Evolutionary conservation across 306 rosid species (phyloP).

Genomic region (Arachis stenosperma): DNA sequence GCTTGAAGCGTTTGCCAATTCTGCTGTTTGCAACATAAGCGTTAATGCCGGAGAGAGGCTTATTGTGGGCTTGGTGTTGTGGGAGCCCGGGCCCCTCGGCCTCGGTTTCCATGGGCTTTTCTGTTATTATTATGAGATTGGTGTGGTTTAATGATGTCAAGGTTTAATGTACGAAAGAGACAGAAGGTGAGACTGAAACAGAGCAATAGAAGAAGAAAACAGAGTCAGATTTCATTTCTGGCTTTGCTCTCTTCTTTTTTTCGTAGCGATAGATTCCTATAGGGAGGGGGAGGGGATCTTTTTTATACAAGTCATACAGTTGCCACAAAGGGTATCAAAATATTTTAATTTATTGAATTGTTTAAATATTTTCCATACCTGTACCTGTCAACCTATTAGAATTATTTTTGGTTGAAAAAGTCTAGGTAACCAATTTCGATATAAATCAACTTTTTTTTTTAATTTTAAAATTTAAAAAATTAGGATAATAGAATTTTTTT

Average conservation of each 20-base stretch:
- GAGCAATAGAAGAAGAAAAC: conserved; percentile 5
- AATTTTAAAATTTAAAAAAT: too few species aligned
- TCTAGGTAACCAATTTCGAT: too few species aligned
- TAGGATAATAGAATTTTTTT: too few species aligned
- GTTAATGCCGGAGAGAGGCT: conserved; percentile 64
- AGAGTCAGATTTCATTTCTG: not conserved
- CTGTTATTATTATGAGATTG: not conserved
- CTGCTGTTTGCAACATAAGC: conserved; percentile 52
- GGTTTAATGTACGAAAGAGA: conserved; percentile 4
- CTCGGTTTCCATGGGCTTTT: conserved; percentile 43
- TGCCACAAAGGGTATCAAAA: not conserved
- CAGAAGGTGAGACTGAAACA: conserved; percentile 13
- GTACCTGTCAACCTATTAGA: too few species aligned
- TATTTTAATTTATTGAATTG: not conserved
- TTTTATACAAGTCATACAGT: conserved; percentile 3
- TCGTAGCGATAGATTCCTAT: conserved; percentile 40
- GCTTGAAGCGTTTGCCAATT: conserved; percentile 77
- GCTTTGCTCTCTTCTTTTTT: not conserved
- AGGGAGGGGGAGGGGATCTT: conserved; percentile 39
- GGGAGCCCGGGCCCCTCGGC: conserved; percentile 35
- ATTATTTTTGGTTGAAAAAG: too few species aligned
- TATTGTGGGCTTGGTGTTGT: conserved; percentile 14
- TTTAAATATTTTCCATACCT: not conserved
- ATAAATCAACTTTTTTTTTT: too few species aligned
- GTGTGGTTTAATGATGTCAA: not conserved